Evolutionary conservation across 164 flowering plant species (phyloP), one percentile per base, ranked within the genome.

Genomic region (Litsea cubeba): DNA sequence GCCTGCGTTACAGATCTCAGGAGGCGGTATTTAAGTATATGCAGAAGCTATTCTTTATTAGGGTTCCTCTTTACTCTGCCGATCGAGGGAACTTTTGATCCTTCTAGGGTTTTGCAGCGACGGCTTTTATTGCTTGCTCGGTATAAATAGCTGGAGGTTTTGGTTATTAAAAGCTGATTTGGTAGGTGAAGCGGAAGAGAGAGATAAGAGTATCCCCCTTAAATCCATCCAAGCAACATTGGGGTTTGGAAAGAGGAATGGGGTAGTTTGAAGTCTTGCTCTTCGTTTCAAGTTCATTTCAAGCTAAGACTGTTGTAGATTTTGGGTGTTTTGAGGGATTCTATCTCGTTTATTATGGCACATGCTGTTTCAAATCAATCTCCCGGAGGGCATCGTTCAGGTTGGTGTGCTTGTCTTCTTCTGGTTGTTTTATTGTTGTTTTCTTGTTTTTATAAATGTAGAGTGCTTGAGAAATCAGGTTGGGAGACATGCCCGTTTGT

Each of bases 321-420:
- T 64, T 26, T 15, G n/a, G 23, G 50, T 15, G 28, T 68, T 60
- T 70, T 58, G 64, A 46, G 57, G 51, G 14, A 51, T 66, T 69
- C 22, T 15, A 15, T 24, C 50, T 73, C 23, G 58, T 67, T 74
- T 35, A 67, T 50, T 60, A 87, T 87, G 89, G 83, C 83, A 28
- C 70, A 78, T 5, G 63, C 74, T 5, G 77, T 87, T 49, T 62
- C 81, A 17, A 84, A 80, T 77, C 82, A 70, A 51, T 26, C 81
- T 2, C 50, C 81, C 1, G 84, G 79, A 75, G 84, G 81, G 24
- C 50, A 70, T 50, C 75, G 69, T 25, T 6, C 82, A 85, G 89
- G 87, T 87, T 51, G 70, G 77, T 69, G 50, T 40, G 11, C 8
- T 7, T 57, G 22, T 69, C 5, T 18, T 70, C 71, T 70, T 68